These are phyloP conservation scores for Amanita muscaria DNA, from an alignment of 768 basidiomycete species.

Conservation along the genomic window DNA sequence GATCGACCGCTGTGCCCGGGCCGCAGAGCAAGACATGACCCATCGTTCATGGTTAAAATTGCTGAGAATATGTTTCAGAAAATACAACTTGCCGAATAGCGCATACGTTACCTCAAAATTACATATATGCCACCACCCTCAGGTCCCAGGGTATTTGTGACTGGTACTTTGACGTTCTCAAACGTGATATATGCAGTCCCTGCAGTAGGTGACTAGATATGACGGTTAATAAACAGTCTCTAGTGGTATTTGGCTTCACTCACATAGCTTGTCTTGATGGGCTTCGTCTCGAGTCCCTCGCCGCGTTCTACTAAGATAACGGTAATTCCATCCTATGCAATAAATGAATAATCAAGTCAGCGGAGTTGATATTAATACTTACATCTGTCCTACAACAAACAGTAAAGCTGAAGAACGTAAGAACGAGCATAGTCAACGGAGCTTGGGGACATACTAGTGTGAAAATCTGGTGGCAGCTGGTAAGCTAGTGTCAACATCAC, in stretches of 20 bases:
- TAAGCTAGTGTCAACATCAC: not conserved
- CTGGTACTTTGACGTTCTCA: conserved; percentile 77
- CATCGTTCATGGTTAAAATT: conserved; percentile 97
- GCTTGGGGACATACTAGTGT: conserved; percentile 29
- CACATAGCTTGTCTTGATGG: conserved; percentile 68
- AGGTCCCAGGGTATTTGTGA: conserved; percentile 74
- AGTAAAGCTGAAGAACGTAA: conserved; percentile 39
- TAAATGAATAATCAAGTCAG: not conserved
- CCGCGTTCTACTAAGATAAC: conserved; percentile 79
- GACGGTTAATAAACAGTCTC: conserved; percentile 2
- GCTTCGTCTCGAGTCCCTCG: conserved; percentile 75
- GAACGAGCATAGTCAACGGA: not conserved
- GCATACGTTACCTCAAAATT: conserved; percentile 31
- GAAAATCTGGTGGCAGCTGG: conserved; percentile 22
- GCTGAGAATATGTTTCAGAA: conserved; percentile 21
- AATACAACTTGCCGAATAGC: not conserved
- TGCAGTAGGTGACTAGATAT: conserved; percentile 57
- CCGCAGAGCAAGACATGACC: conserved; percentile 77
- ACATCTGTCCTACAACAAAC: conserved; percentile 56
- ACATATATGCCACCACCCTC: conserved; percentile 62
- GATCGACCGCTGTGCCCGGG: conserved; percentile 53
- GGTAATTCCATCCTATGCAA: conserved; percentile 52
- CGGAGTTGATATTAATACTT: conserved; percentile 10
- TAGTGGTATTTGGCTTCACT: no score
- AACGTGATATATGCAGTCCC: conserved; percentile 76